Evolutionary conservation across 1,284 basidiomycete species (phyloP), one percentile per base, ranked within the genome.

Genomic region (Xerocomus nothofagi): DNA sequence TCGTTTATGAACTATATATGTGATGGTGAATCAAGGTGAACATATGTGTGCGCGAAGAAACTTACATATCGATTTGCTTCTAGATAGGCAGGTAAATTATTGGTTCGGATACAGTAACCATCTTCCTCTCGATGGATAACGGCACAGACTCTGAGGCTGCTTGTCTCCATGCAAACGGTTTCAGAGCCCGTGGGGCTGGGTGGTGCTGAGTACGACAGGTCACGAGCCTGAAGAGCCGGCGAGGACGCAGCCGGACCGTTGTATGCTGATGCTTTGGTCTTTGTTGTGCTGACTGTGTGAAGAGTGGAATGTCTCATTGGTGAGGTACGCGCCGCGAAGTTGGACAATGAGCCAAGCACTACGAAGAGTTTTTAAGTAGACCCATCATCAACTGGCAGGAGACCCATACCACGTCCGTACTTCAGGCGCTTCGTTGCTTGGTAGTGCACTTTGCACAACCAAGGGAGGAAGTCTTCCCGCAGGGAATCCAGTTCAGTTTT

Each of bases 391-490:
- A 47, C 18, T 6, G 1, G 18, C 4, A 29, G 42, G 30, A 53
- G 27, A 26, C 56, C 71, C 45, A 3, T 58, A 85, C 84, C 67
- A 49, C 69, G 63, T 23, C 72, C 76, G 56, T 88, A 88, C 68
- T 82, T 86, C 39, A 67, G 70, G 52, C 74, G 73, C 58, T 81
- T 83, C 8, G 75, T 73, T 10, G 73, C 70, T 48, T 86, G 83
- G 58, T 92, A 93, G 53, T 89, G 87, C 7, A 89, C 73, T 66
- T 91, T 93, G 71, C 91, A 87, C 38, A 95, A 66, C 90, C 91
- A 95, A 0, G 93, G 93, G 7, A 96, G 69, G 59, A 95, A 90
- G 56, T 95, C 91, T 66, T 94, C 89, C 46, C 86, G 75, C 51
- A 96, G 77, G 12, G 89, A 93, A 44, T 90, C 84, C 34, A 93